Conservation (phyloP, 139 green algal species). For the Coelastrella sp. region DNA sequence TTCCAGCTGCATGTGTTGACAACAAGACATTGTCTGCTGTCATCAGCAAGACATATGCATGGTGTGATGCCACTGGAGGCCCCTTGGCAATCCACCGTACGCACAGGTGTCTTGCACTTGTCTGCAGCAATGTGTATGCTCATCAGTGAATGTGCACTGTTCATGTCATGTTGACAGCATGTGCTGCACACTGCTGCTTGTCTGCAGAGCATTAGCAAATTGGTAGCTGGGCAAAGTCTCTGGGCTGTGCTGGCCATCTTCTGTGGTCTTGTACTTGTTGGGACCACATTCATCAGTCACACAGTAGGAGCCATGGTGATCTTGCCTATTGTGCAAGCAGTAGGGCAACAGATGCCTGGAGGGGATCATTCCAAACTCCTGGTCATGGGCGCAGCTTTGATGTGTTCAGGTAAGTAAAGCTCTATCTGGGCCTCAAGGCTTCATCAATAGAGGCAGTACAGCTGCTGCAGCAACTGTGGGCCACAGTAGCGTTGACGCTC, state of each 20-base stretch:
- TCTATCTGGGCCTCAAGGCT: too few relatives aligned
- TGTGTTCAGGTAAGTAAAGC: slow-evolving; percentile 67
- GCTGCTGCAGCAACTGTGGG: too few relatives aligned
- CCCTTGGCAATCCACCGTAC: too few relatives aligned
- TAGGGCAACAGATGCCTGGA: slow-evolving; percentile 68
- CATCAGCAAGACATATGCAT: too few relatives aligned
- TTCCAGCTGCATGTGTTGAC: too few relatives aligned
- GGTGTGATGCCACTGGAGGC: too few relatives aligned
- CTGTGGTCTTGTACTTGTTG: slow-evolving; percentile 70
- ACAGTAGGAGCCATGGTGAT: slow-evolving; percentile 87
- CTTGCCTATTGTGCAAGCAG: slow-evolving; percentile 78
- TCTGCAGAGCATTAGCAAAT: slow-evolving; percentile 36
- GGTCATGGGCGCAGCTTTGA: slow-evolving; percentile 80
- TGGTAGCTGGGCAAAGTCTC: slow-evolving; percentile 51
- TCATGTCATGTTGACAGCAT: neutral
- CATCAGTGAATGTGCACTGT: too few relatives aligned
- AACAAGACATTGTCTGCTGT: too few relatives aligned
- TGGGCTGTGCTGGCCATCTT: slow-evolving; percentile 69
- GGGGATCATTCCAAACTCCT: slow-evolving; percentile 70
- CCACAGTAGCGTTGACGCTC: too few relatives aligned
- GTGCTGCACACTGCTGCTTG: neutral
- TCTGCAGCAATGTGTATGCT: too few relatives aligned
- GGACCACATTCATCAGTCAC: slow-evolving; percentile 79
- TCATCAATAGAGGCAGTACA: neutral
- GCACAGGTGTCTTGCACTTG: too few relatives aligned